phyloP scores from a whole-genome alignment of 176 grass and related monocot species.

The Hyparrhenia diplandra region DNA sequence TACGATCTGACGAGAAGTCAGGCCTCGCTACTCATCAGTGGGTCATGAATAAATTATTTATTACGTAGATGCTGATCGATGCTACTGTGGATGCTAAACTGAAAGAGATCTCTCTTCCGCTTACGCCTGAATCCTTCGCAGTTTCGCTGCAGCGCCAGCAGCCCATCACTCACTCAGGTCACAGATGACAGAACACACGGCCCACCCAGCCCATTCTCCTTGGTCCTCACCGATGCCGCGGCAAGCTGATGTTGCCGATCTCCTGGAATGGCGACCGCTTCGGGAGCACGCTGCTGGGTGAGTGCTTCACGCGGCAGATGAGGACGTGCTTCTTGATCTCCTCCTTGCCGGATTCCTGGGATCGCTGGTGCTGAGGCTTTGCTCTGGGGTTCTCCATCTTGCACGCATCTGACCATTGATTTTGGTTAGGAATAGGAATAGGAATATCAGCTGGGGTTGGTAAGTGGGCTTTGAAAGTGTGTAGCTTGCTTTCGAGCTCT shows the following conservation, averaged over 20 bases:
- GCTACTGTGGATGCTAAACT: slow-evolving; percentile 21
- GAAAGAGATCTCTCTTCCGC: slow-evolving; percentile 6
- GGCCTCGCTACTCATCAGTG: slow-evolving; percentile 18
- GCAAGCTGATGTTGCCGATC: slow-evolving; percentile 56
- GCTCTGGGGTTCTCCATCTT: slow-evolving; percentile 34
- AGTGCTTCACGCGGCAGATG: slow-evolving; percentile 66
- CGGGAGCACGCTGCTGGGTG: slow-evolving; percentile 41
- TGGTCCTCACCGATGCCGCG: slow-evolving; percentile 26
- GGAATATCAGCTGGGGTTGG: neutral
- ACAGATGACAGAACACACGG: neutral
- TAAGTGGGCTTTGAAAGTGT: slow-evolving; percentile 47
- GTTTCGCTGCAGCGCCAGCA: slow-evolving; percentile 10
- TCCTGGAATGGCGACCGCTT: slow-evolving; percentile 63
- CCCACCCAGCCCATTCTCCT: neutral
- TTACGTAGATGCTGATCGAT: slow-evolving; percentile 1
- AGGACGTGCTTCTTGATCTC: slow-evolving; percentile 73
- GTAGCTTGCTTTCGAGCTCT: slow-evolving; percentile 66
- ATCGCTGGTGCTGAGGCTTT: slow-evolving; percentile 21
- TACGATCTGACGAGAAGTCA: slow-evolving; percentile 48
- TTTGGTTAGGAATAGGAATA: slow-evolving; percentile 26
- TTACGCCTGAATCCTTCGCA: slow-evolving; percentile 20
- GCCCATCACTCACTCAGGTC: slow-evolving; percentile 3
- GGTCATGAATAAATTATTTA: slow-evolving; percentile 21
- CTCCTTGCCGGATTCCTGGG: slow-evolving; percentile 45
- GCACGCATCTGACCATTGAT: slow-evolving; percentile 40